Base-by-base conservation (phyloP, 768 basidiomycete genomes). In the Candolleomyces efflorescens region DNA sequence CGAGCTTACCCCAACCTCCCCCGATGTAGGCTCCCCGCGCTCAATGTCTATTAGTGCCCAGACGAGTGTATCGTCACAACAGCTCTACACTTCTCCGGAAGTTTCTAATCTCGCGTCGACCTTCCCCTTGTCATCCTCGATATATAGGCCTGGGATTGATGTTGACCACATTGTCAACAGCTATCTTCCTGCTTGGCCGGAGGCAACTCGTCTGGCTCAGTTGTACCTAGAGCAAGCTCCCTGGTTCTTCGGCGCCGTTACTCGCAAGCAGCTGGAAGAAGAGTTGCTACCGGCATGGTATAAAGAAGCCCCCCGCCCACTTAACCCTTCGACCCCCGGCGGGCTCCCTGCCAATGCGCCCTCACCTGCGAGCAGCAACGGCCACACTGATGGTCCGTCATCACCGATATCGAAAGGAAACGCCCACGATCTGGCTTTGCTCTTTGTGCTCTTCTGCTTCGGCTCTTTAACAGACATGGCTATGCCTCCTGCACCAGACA, bases 211-310 rank as follows among this genome's bases (percentile, higher is more conserved):
- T 32, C 76, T 91, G 36, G 80, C 78, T 62, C 79, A 83, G n/a
- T 75, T 88, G 12, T 91, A 90, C 68, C 78, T 90, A 41, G 84
- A 85, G n/a, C 84, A 87, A 64, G 86, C 88, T 2, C 85, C 86
- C 0, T 91, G 89, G 89, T 89, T 90, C 66, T 89, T 88, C 58
- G 85, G 87, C 20, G 84, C 87, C 2, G 82, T 90, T 38, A 84
- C 84, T 2, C 74, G 77, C 45, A 74, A 73, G 15, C 88, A 91
- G 60, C 69, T 88, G 9, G 68, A 81, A n/a, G 82, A 87, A 56
- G 85, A 87, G 59, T 69, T 83, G 17, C 71, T 88, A n/a, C 86
- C 86, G 15, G 62, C 81, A 44, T 87, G 84, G 83, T 89, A 86
- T 59, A 68, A 68, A n/a, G 84, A 81, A 61, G 81, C 79, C 3